phyloP scores from a whole-genome alignment of 345 rosid genomes.

The Aegle marmelos region DNA sequence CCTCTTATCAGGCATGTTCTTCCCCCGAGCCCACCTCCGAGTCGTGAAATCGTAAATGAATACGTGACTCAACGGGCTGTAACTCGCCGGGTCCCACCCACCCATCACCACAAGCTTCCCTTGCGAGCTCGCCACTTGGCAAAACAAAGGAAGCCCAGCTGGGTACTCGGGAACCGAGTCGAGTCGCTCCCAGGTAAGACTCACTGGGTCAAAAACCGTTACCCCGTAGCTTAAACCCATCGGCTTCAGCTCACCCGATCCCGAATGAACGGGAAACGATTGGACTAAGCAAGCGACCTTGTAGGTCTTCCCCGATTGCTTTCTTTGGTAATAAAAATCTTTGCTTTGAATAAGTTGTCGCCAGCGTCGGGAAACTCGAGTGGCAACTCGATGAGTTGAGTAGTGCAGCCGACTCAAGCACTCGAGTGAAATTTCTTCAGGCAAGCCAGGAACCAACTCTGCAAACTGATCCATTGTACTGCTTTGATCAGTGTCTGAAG shows the following conservation, averaged over 20 bases:
- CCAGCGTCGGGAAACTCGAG: constrained; percentile 44
- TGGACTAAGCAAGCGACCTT: constrained; percentile 40
- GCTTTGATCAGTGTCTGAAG: neutral
- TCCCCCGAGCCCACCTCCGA: constrained; percentile 36
- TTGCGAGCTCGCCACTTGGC: constrained; percentile 35
- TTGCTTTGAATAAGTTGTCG: constrained; percentile 27
- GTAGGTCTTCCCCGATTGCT: constrained; percentile 21
- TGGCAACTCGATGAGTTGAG: constrained; percentile 31
- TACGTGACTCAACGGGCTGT: constrained; percentile 34
- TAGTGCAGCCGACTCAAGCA: constrained; percentile 39
- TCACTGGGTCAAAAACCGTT: constrained; percentile 35
- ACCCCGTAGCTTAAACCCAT: constrained; percentile 21
- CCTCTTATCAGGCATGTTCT: constrained; percentile 40
- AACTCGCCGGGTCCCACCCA: constrained; percentile 52
- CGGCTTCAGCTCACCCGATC: constrained; percentile 16
- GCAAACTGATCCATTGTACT: neutral
- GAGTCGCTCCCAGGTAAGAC: constrained; percentile 30
- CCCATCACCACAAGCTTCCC: constrained; percentile 47
- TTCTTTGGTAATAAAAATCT: constrained; percentile 34
- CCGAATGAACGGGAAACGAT: constrained; percentile 6
- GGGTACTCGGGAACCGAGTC: constrained; percentile 38
- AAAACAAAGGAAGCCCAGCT: constrained; percentile 45
- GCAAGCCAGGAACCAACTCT: constrained; percentile 40
- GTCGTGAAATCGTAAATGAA: constrained; percentile 44
- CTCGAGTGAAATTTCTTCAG: constrained; percentile 44